Conservation (phyloP, 495 filamentous ascomycete species). For the Aspergillus ellipticus region DNA sequence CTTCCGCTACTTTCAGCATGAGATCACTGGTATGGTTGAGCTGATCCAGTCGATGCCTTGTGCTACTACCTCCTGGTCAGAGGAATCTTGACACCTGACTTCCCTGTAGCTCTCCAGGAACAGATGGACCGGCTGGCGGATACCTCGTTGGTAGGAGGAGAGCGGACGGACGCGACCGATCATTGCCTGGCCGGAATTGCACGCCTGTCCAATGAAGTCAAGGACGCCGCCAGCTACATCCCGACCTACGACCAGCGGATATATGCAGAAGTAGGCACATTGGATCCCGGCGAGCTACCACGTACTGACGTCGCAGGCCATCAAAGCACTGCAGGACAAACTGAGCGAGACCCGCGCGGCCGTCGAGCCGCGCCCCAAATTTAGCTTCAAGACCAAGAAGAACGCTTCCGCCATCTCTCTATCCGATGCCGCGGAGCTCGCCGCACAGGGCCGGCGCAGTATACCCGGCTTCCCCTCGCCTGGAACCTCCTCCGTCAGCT, state of each 20-base stretch:
- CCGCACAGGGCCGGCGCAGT: slow-evolving; percentile 41
- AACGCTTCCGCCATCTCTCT: slow-evolving; percentile 55
- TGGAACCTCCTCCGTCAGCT: slow-evolving; percentile 43
- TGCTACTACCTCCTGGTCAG: slow-evolving; percentile 9
- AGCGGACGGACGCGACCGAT: slow-evolving; percentile 62
- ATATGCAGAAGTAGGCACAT: slow-evolving; percentile 58
- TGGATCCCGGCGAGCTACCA: neutral
- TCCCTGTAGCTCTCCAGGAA: slow-evolving; percentile 53
- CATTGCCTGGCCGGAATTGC: slow-evolving; percentile 64
- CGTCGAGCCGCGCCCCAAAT: slow-evolving; percentile 63
- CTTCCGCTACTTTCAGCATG: slow-evolving; percentile 73
- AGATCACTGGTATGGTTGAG: slow-evolving; percentile 56
- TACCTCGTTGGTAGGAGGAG: slow-evolving; percentile 49
- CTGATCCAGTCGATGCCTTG: slow-evolving; percentile 9
- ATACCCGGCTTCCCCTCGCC: slow-evolving; percentile 42
- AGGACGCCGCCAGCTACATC: slow-evolving; percentile 63
- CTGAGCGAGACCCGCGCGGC: slow-evolving; percentile 54
- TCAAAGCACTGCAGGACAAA: slow-evolving; percentile 65
- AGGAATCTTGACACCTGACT: slow-evolving; percentile 14
- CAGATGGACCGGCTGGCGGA: slow-evolving; percentile 55
- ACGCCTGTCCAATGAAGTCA: slow-evolving; percentile 63
- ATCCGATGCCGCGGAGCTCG: slow-evolving; percentile 51
- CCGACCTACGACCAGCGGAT: slow-evolving; percentile 75
- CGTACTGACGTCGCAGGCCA: slow-evolving; percentile 43
- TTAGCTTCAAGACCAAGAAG: slow-evolving; percentile 68